Conservation (phyloP, 257 asterid genomes). For the Jacaranda mimosifolia region DNA sequence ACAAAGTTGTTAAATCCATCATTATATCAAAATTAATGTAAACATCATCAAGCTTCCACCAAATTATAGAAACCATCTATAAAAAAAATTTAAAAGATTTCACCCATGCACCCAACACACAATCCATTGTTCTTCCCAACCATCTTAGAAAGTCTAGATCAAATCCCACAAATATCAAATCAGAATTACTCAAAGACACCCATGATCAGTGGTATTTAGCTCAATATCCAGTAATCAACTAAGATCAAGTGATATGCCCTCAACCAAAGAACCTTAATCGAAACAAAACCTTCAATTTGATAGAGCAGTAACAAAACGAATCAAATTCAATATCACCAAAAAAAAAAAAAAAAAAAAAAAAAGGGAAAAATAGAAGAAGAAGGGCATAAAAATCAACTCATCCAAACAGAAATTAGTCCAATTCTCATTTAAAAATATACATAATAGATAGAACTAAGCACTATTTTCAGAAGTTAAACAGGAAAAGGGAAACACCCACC, state of each 20-base stretch:
- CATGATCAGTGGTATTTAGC: not conserved
- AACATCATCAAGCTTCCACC: not conserved
- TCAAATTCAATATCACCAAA: not conserved
- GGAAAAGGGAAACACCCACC: conserved; percentile 43
- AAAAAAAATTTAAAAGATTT: not conserved
- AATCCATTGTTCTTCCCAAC: too few species aligned
- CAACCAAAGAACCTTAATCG: conserved; percentile 1
- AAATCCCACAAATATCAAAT: not conserved
- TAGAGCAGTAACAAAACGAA: not conserved
- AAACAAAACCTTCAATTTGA: conserved; percentile 19
- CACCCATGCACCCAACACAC: not conserved
- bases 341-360: too few species aligned
- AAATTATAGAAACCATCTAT: not conserved
- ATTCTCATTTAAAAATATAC: conserved; percentile 13
- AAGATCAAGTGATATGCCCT: not conserved
- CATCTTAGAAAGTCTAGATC: too few species aligned
- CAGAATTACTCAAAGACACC: too few species aligned
- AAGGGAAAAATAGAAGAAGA: not conserved
- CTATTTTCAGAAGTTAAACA: not conserved
- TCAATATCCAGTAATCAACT: conserved; percentile 18
- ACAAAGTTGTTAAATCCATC: not conserved
- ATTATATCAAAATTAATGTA: not conserved
- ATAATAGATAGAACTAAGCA: not conserved
- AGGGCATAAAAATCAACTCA: not conserved
- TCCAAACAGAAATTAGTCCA: not conserved